phyloP scores from a whole-genome alignment of 257 asterid species.

The Cinchona pubescens region DNA sequence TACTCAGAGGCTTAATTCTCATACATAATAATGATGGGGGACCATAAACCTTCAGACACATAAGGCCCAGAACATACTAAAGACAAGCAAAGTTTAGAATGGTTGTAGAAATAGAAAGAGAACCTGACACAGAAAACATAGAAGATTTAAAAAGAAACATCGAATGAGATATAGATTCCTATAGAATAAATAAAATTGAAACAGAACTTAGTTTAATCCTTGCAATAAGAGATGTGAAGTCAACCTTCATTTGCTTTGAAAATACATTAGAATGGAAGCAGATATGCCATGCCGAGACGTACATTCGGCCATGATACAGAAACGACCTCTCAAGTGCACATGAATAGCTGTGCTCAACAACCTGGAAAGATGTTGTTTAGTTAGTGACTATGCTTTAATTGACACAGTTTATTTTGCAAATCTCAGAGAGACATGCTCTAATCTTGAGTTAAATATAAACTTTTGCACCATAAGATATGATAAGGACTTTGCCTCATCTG shows the following conservation, averaged over 20 bases:
- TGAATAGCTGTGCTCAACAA: slow-evolving; percentile 84
- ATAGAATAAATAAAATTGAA: background rate
- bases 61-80: background rate
- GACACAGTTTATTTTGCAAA: background rate
- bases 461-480: background rate
- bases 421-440: slow-evolving; percentile 1
- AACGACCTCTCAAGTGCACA: slow-evolving; percentile 95
- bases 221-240: slow-evolving; percentile 8
- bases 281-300: slow-evolving; percentile 77
- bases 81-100: background rate
- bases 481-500: slow-evolving; percentile 65
- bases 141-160: background rate
- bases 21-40: background rate
- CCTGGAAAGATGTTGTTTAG: slow-evolving; percentile 41
- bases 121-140: background rate
- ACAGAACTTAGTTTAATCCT: background rate
- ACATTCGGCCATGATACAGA: slow-evolving; percentile 90
- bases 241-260: slow-evolving; percentile 90
- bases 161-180: background rate
- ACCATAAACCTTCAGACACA: background rate
- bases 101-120: background rate
- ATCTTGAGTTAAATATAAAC: background rate
- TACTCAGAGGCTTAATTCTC: background rate
- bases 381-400: slow-evolving; percentile 7
- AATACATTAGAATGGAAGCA: slow-evolving; percentile 94